phyloP scores from a whole-genome alignment of 208 protist species.

The Naegleria gruberi region DNA sequence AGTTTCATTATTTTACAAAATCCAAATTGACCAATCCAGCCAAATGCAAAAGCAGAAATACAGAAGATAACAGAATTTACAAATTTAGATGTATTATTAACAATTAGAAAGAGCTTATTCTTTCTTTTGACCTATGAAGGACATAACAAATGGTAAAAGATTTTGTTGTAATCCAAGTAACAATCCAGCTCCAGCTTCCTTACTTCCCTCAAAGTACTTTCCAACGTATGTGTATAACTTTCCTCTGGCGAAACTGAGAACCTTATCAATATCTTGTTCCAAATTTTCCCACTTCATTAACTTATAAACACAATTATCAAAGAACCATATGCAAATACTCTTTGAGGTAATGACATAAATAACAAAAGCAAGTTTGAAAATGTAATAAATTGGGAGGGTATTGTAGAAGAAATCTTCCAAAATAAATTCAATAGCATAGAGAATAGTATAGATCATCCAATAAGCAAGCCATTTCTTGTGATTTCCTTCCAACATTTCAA shows the following conservation, averaged over 20 bases:
- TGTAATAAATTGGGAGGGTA: background rate
- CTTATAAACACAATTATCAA: background rate
- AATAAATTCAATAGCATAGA: background rate
- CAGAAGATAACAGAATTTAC: too few species aligned
- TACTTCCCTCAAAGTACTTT: background rate
- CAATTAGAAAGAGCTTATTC: too few species aligned
- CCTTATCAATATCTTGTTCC: background rate
- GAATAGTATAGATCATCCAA: background rate
- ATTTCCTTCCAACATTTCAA: background rate
- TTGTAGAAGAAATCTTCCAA: background rate
- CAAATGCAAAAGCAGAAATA: background rate
- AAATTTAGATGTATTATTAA: too few species aligned
- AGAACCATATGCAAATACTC: background rate
- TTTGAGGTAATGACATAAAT: background rate
- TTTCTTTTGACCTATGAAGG: too few species aligned
- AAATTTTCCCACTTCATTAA: constrained; percentile 1
- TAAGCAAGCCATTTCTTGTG: constrained; percentile 4
- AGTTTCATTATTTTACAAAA: too few species aligned
- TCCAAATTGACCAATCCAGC: too few species aligned
- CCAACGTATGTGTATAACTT: background rate
- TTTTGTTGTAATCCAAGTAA: background rate
- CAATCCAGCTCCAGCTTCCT: background rate
- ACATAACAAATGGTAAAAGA: background rate
- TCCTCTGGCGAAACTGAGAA: background rate
- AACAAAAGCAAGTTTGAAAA: background rate